Base-by-base conservation (phyloP, 345 rosid genomes). In the Carallia brachiata region DNA sequence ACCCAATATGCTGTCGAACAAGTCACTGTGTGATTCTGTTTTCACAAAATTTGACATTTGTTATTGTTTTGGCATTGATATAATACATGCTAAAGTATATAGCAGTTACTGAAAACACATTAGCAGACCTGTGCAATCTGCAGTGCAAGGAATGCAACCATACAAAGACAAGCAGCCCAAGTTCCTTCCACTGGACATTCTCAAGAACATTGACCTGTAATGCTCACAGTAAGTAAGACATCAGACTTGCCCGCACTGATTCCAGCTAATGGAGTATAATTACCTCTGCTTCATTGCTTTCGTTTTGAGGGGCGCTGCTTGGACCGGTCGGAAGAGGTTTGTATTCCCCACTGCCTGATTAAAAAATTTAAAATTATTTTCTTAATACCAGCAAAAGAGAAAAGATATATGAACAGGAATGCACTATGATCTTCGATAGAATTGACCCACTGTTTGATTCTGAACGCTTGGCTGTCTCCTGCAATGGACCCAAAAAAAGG, bases 121-220 rank as follows among this genome's bases (percentile, higher is more conserved):
- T n/a, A 36, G 63, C 19, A 62, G 73, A 89, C 97, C 97, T 89
- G 85, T 10, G 75, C 72, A 64, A 91, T 82, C 83, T 91, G 97
- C 75, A 91, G 75, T 62, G 39, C 83, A 27, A 91, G 82, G 79
- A 85, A 87, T 28, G 90, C 77, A 72, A 85, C 73, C 97, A 91
- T 65, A 91, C 97, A 34, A 85, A 83, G 39, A 81, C 83, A 12
- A 91, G 97, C 78, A 91, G 87, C 3, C 97, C 95, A 10, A 91
- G 83, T 80, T 91, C 96, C 78, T 81, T 89, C 97, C 95, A 91
- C 62, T 66, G 80, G 50, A 91, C 89, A 65, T 91, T 91, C 70
- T 87, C 89, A 69, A 83, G 69, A 72, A 90, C 4, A 44, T 78
- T 57, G 23, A 87, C 87, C 97, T 88, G 85, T 63, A 73, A 27